Evolutionary conservation across 2,329 filamentous ascomycete genomes (phyloP).

Genomic region (Cercospora beticola): DNA sequence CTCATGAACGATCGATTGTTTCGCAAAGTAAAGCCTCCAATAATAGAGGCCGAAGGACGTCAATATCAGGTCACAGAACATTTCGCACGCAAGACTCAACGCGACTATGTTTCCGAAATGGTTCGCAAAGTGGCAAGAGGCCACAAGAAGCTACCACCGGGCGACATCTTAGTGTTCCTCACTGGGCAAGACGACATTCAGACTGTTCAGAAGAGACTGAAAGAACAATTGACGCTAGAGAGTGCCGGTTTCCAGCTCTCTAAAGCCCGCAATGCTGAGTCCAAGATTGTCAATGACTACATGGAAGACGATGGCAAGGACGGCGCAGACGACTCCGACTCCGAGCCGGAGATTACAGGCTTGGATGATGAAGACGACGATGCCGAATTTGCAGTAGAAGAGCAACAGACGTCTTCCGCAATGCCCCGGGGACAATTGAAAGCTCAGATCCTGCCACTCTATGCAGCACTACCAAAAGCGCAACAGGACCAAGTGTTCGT

Average conservation of each 20-base stretch:
- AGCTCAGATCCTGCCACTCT: conserved; percentile 88
- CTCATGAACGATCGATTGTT: conserved; percentile 82
- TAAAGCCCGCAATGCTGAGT: background rate
- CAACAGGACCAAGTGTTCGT: conserved; percentile 93
- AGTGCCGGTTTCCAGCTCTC: conserved; percentile 39
- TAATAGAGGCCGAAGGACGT: conserved; percentile 85
- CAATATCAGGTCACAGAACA: conserved; percentile 89
- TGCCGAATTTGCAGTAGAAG: conserved; percentile 53
- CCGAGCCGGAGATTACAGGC: conserved; percentile 61
- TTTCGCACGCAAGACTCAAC: conserved; percentile 77
- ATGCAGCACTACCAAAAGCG: conserved; percentile 84
- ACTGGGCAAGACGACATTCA: conserved; percentile 92
- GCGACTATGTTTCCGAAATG: conserved; percentile 87
- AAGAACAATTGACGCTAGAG: conserved; percentile 60
- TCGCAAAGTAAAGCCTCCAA: conserved; percentile 62
- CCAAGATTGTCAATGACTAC: conserved; percentile 32
- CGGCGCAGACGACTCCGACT: conserved; percentile 53
- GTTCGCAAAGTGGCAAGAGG: conserved; percentile 84
- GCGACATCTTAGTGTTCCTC: conserved; percentile 89
- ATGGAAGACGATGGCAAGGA: conserved; percentile 41
- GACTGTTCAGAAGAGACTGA: conserved; percentile 76
- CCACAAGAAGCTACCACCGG: conserved; percentile 84
- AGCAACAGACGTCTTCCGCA: conserved; percentile 42
- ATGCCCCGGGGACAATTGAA: conserved; percentile 56
- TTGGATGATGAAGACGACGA: conserved; percentile 57